Percentiles rank a stretch among this genome's conserved stretches.
These are phyloP conservation scores for Wickerhamiella lipophila DNA, from an alignment of 805 yeast genomes.

Conservation along the genomic window DNA sequence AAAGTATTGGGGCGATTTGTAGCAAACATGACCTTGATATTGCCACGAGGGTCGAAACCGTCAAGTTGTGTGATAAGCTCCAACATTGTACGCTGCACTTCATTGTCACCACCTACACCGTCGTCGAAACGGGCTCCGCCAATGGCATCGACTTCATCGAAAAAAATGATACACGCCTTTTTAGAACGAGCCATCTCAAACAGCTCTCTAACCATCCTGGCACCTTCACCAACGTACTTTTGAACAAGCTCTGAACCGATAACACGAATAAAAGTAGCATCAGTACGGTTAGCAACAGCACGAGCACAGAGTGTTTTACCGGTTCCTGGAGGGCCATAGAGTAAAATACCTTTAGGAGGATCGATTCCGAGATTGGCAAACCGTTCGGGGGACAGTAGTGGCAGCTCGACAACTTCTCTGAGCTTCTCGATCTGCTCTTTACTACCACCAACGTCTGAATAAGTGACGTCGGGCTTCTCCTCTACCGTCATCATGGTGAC, in stretches of 20 bases:
- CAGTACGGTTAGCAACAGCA: conserved; percentile 98
- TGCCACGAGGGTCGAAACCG: conserved; percentile 98
- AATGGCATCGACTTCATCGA: conserved; percentile 97
- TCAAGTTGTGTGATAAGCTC: conserved; percentile 95
- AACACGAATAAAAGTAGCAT: conserved; percentile 95
- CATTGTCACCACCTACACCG: conserved; percentile 51
- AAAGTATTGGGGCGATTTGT: conserved; percentile 96
- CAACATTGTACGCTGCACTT: conserved; percentile 97
- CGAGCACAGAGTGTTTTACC: conserved; percentile 98
- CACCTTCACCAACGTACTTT: conserved; percentile 99
- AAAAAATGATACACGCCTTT: conserved; percentile 94
- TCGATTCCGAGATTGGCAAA: conserved; percentile 95
- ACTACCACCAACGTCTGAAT: conserved; percentile 96
- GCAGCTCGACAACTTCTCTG: conserved; percentile 91
- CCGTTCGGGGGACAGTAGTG: conserved; percentile 87
- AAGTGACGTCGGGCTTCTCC: conserved; percentile 97
- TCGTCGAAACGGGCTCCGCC: conserved; percentile 99
- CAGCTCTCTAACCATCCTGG: conserved; percentile 96
- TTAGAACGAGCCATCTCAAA: conserved; percentile 99
- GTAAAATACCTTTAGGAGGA: conserved; percentile 94
- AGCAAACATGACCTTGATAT: conserved; percentile 98
- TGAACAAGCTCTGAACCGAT: conserved; percentile 98
- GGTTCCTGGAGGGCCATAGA: conserved; percentile 98
- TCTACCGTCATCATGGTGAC: conserved; percentile 99
- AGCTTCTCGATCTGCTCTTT: conserved; percentile 95